These are phyloP conservation scores for Hirsutella rhossiliensis DNA, from an alignment of 2,329 filamentous ascomycete species.

Conservation along the genomic window DNA sequence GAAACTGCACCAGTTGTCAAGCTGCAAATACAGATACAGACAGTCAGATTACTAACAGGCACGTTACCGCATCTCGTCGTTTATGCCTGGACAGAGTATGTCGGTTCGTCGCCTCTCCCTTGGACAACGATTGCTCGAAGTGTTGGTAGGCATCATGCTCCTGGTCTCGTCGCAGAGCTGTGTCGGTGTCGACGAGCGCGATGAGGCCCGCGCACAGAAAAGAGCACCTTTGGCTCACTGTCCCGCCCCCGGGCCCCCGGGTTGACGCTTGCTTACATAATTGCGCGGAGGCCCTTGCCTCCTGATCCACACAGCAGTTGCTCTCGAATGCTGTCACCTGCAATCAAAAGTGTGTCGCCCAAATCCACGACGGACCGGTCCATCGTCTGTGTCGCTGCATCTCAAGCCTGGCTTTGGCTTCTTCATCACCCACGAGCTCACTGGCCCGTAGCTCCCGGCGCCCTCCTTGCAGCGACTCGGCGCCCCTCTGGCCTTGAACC, in stretches of 20 bases:
- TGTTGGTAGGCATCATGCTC: too few relatives aligned
- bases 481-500: background rate
- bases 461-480: background rate
- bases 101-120: too few relatives aligned
- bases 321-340: slow-evolving; percentile 18
- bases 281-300: slow-evolving; percentile 11
- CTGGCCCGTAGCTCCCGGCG: background rate
- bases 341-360: slow-evolving; percentile 7
- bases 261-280: slow-evolving; percentile 12
- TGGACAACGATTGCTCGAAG: too few relatives aligned
- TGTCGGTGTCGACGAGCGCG: too few relatives aligned
- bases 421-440: background rate
- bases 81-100: too few relatives aligned
- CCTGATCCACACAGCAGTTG: slow-evolving; percentile 16
- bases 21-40: too few relatives aligned
- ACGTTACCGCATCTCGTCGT: too few relatives aligned
- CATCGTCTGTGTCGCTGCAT: background rate
- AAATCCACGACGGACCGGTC: background rate
- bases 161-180: too few relatives aligned
- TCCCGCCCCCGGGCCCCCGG: background rate
- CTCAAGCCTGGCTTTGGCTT: background rate
- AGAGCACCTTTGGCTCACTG: background rate
- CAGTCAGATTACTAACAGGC: too few relatives aligned
- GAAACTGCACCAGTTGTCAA: background rate
- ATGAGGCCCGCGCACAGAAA: too few relatives aligned